Evolutionary conservation across 768 basidiomycete species (phyloP), one percentile per base, ranked within the genome.

Genomic region (Gloeopeniophorella convolvens): DNA sequence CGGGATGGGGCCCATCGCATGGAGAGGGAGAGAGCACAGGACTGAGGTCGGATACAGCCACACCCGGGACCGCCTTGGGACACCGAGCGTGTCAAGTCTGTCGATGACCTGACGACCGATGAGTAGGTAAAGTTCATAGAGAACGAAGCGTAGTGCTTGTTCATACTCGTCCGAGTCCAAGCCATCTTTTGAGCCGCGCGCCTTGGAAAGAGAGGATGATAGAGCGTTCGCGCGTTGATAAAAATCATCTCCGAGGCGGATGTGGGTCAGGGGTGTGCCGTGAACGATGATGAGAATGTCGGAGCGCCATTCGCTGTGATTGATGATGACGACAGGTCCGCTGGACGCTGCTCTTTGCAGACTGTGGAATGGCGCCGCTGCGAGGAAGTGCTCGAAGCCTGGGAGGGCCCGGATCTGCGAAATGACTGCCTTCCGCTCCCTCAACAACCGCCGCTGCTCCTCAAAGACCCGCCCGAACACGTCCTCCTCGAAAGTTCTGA

Each of bases 41-140:
- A 32, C 20, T n/a, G n/a, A n/a, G n/a, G n/a, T n/a, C n/a, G n/a
- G n/a, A n/a, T 21, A 56, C 54, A 51, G 52, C 50, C 50, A 52
- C 24, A 56, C 36, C 9, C 39, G 26, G 15, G 33, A 36, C 39
- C 28, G 42, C 27, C 46, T 31, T 18, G 26, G 10, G 27, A 43
- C 13, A 13, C 32, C 40, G 4, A 53, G 16, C n/a, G 26, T 27
- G 9, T 37, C 30, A 12, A 47, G 28, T 34, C 10, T 52, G 5
- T 27, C 5, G 26, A 55, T 33, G 12, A 56, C 43, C 1, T 44
- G 51, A 5, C 30, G 34, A 21, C 37, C 52, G 30, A 54, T 36
- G n/a, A 12, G 35, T 40, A 34, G 24, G 36, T 45, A 42, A 0
- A 57, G 42, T n/a, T 44, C 37, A 18, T 26, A 13, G 5, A 48